Conservation (phyloP, 371 early-diverging fungal genomes). For the Actinomortierella ambigua region DNA sequence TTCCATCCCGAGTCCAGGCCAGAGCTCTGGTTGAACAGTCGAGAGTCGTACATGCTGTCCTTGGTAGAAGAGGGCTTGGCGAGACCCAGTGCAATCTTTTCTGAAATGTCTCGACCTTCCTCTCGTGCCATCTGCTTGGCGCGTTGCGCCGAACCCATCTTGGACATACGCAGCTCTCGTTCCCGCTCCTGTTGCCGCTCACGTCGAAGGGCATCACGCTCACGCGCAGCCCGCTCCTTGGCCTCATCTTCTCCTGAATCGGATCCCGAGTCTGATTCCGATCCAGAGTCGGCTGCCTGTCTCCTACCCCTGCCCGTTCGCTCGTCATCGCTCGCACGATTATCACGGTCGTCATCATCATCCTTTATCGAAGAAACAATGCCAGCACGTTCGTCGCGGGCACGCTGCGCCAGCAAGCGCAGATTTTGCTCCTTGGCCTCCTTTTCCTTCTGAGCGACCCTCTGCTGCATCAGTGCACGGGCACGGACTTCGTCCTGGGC, state of each 20-base stretch:
- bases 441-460: slow-evolving; percentile 94
- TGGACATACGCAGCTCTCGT: slow-evolving; percentile 85
- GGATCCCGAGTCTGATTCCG: slow-evolving; percentile 45
- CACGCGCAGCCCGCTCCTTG: slow-evolving; percentile 52
- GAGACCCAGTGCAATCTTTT: slow-evolving; percentile 95
- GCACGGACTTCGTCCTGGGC: slow-evolving; percentile 93
- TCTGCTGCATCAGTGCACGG: slow-evolving; percentile 87
- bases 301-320: slow-evolving; percentile 32
- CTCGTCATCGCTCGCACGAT: not conserved
- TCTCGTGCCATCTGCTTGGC: slow-evolving; percentile 80
- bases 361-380: slow-evolving; percentile 12
- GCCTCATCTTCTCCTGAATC: slow-evolving; percentile 60
- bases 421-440: slow-evolving; percentile 91
- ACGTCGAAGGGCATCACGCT: slow-evolving; percentile 89
- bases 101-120: slow-evolving; percentile 93
- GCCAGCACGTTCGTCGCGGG: slow-evolving; percentile 82
- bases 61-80: slow-evolving; percentile 88
- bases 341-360: slow-evolving; percentile 1
- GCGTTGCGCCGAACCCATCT: slow-evolving; percentile 90
- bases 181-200: slow-evolving; percentile 87
- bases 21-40: slow-evolving; percentile 90
- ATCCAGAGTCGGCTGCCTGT: slow-evolving; percentile 14
- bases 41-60: slow-evolving; percentile 92
- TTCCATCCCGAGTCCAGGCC: slow-evolving; percentile 88
- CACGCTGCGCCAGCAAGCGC: slow-evolving; percentile 87